Conservation (phyloP, 2,329 filamentous ascomycete species). For the Ceratocystiopsis minuta region DNA sequence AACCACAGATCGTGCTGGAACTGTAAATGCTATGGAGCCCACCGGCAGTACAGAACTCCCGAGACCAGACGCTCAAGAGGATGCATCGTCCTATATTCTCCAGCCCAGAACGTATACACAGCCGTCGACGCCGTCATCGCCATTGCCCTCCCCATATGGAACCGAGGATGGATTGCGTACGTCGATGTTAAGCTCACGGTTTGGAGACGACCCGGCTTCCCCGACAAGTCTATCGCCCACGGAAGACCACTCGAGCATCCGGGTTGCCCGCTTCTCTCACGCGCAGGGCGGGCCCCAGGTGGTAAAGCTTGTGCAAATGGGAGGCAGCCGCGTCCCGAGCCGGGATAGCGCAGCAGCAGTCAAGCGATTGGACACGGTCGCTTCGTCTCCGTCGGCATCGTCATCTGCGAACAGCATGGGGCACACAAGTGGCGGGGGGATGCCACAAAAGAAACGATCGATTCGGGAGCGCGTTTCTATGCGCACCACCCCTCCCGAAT, state of each 20-base stretch:
- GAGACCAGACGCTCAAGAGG: no score
- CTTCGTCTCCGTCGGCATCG: conserved; percentile 1
- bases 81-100: conserved; percentile 18
- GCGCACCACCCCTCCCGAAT: conserved; percentile 32
- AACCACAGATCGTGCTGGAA: no score
- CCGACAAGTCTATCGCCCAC: no score
- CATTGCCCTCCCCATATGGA: conserved; percentile 26
- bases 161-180: conserved; percentile 9
- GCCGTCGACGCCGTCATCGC: conserved; percentile 21
- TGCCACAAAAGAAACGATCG: conserved; percentile 20
- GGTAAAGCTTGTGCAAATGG: no score
- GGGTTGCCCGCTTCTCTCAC: no score
- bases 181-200: no score
- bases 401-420: neutral
- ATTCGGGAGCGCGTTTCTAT: conserved; percentile 35
- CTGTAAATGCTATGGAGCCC: no score
- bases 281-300: no score
- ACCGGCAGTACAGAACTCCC: no score
- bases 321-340: neutral
- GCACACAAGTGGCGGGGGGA: neutral
- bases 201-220: no score
- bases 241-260: no score
- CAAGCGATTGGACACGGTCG: neutral
- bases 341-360: neutral
- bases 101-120: conserved; percentile 40